A percentile compares a stretch with the other conserved stretches of the same genome.
phyloP scores from a whole-genome alignment of 148 eudicot genomes.

The Camellia sinensis region DNA sequence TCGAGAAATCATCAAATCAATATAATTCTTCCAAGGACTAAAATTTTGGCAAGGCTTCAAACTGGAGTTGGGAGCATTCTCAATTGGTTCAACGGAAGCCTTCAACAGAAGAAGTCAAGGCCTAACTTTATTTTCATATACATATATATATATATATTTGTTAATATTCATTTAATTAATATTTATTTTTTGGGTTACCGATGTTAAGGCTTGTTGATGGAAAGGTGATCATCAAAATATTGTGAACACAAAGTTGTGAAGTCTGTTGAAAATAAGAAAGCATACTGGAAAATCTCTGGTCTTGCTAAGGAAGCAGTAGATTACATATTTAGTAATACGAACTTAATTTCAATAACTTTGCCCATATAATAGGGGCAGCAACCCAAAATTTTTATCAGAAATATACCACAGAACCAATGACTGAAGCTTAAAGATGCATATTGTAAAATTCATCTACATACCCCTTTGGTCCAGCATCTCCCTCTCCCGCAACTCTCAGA shows the following conservation, averaged over 20 bases:
- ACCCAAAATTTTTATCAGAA: background rate
- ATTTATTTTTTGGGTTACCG: background rate
- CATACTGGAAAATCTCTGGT: background rate
- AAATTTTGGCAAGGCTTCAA: background rate
- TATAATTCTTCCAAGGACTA: background rate
- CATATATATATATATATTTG: background rate
- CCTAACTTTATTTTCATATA: background rate
- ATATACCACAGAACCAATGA: background rate
- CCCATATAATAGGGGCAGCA: background rate
- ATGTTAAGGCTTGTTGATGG: conserved; percentile 6
- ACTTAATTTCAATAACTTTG: background rate
- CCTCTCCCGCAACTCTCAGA: conserved; percentile 94
- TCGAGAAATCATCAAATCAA: background rate
- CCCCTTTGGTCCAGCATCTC: conserved; percentile 99
- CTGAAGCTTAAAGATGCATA: background rate
- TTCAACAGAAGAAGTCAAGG: background rate
- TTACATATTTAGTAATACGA: background rate
- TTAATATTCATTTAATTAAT: background rate
- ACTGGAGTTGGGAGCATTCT: background rate
- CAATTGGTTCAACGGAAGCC: background rate
- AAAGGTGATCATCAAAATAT: background rate
- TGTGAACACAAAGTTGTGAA: background rate
- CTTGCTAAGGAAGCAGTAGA: background rate
- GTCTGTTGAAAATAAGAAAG: conserved; percentile 6
- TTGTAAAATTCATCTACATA: conserved; percentile 31